phyloP scores from a whole-genome alignment of 192 early-diverging fungal species.

The Backusella sp. region DNA sequence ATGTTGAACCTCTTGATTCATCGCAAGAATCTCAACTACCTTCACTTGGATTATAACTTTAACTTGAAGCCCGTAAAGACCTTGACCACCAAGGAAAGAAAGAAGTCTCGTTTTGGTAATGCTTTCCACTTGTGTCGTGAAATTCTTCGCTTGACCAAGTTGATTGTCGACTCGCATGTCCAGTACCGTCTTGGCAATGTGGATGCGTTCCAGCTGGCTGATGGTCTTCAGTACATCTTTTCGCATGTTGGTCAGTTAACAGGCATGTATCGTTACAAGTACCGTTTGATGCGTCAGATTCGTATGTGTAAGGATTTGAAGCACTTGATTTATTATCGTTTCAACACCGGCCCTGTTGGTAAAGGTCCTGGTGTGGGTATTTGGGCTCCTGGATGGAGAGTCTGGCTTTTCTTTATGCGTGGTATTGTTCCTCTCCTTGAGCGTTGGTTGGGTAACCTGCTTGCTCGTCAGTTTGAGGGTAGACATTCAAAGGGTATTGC shows the following conservation, averaged over 20 bases:
- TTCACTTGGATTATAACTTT: constrained; percentile 99
- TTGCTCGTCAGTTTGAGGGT: constrained; percentile 99
- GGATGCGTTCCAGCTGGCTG: constrained; percentile 98
- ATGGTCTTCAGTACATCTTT: constrained; percentile 98
- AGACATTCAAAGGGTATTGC: constrained; percentile 96
- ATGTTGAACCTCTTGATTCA: constrained; percentile 99
- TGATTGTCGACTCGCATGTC: constrained; percentile 96
- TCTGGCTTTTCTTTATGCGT: constrained; percentile 99
- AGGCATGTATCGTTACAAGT: constrained; percentile 99
- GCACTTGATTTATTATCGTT: constrained; percentile 58
- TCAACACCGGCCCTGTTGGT: constrained; percentile 95
- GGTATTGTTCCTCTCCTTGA: constrained; percentile 97
- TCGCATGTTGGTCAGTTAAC: constrained; percentile 98
- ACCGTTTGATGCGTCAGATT: constrained; percentile 95
- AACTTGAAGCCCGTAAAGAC: constrained; percentile 99
- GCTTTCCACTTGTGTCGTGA: constrained; percentile 96
- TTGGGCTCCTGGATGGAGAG: constrained; percentile 99
- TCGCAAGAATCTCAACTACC: constrained; percentile 96
- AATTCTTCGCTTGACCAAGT: constrained; percentile 94
- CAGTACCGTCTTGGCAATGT: constrained; percentile 98
- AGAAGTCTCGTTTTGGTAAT: constrained; percentile 98
- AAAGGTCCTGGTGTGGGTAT: constrained; percentile 99
- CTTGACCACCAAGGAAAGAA: constrained; percentile 98
- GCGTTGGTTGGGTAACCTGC: constrained; percentile 97
- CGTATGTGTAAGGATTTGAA: constrained; percentile 69